Evolutionary conservation across 2,329 filamentous ascomycete species (phyloP), one percentile per base, ranked within the genome.

Genomic region (Cercospora zeina): DNA sequence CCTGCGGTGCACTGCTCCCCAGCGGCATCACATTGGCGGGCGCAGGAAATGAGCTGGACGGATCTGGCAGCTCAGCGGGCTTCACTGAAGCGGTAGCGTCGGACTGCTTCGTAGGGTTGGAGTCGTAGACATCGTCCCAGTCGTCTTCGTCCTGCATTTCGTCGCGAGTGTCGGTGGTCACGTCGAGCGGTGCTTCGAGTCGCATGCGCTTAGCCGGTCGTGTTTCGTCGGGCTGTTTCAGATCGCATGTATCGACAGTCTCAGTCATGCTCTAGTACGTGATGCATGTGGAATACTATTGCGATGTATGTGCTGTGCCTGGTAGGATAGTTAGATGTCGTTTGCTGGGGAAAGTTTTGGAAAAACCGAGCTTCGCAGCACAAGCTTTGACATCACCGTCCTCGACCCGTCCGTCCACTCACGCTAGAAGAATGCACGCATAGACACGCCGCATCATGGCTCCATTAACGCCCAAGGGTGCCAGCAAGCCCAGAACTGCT

Each of bases 201-300:
- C 75, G 72, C 63, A 74, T 74, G 70, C 75, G 74, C 73, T 79
- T 79, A 61, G 75, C 73, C 45, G 77, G 77, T 47, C 71, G 64
- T 55, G 66, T 57, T 58, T 70, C 69, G 61, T 71, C 69, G 24
- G 68, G 63, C 7, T 70, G 61, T 50, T 63, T 31, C n/a, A 51
- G 49, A 51, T 34, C 31, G n/a, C 54, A 24, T n/a, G 21, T 59
- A n/a, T 45, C 34, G 39, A 53, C 24, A 9, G 33, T 30, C 13
- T 45, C 47, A 13, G 47, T 47, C 57, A 59, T 59, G 42, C 30
- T 58, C 57, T 59, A 59, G 45, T 42, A 31, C 57, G 53, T 34
- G 16, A 16, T 53, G 47, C 37, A 10, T 19, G 16, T 14, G 21
- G 7, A 58, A 34, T 36, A 27, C 24, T 58, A 24, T 16, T 13